Conservation (phyloP, 441 rosid species). For the Populus trichocarpa region DNA sequence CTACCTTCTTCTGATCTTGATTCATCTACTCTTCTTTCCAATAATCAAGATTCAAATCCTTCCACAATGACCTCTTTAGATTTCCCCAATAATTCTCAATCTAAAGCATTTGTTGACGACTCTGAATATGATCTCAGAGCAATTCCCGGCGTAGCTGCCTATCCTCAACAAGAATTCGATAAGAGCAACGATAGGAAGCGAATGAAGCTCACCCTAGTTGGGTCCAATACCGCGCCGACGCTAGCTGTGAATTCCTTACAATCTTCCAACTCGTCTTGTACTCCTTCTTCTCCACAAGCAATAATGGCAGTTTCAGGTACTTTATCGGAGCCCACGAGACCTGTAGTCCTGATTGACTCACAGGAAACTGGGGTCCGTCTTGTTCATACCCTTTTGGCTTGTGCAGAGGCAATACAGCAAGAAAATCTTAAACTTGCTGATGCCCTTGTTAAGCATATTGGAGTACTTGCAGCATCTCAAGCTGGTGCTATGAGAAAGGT, state of each 20-base stretch:
- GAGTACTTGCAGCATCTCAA: constrained; percentile 61
- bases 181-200: constrained; percentile 31
- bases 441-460: constrained; percentile 65
- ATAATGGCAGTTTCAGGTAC: constrained; percentile 13
- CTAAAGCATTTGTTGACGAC: constrained; percentile 23
- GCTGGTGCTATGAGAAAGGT: constrained; percentile 91
- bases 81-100: constrained; percentile 13
- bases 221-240: constrained; percentile 2
- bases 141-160: constrained; percentile 73
- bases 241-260: neutral
- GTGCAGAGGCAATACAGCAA: constrained; percentile 80
- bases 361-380: constrained; percentile 81
- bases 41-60: constrained; percentile 29
- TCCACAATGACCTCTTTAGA: constrained; percentile 30
- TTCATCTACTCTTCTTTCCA: constrained; percentile 9
- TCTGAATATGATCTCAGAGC: constrained; percentile 76
- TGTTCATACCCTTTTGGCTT: constrained; percentile 78
- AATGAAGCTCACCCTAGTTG: constrained; percentile 23
- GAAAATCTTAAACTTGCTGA: constrained; percentile 60
- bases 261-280: neutral
- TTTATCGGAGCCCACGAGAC: constrained; percentile 26
- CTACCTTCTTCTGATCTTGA: constrained; percentile 8
- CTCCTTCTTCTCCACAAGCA: constrained; percentile 15
- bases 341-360: constrained; percentile 65
- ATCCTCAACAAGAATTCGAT: constrained; percentile 30